These are phyloP conservation scores for Fusarium cyanostomum DNA, from an alignment of 2,329 filamentous ascomycete species.

Conservation along the genomic window DNA sequence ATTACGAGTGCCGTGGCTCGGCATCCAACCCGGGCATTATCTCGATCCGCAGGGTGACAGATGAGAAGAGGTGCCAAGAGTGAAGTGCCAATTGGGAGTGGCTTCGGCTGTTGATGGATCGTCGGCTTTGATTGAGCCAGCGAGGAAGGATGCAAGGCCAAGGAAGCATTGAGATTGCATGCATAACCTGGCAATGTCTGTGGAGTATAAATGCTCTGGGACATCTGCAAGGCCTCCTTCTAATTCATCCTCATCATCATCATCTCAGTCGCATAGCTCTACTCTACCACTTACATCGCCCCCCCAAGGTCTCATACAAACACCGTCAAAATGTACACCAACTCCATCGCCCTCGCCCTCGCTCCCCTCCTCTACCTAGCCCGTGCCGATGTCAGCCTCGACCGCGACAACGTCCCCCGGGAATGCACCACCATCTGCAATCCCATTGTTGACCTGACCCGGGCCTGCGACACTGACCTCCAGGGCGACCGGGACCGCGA, in stretches of 20 bases:
- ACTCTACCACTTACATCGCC: background rate
- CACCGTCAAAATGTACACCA: conserved; percentile 43
- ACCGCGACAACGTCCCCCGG: conserved; percentile 48
- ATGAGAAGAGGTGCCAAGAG: background rate
- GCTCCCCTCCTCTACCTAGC: conserved; percentile 44
- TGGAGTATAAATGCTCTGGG: conserved; percentile 18
- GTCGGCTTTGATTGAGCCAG: no score
- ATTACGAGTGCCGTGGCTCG: conserved; percentile 34
- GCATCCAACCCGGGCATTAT: background rate
- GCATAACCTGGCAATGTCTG: background rate
- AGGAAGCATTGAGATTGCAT: conserved; percentile 9
- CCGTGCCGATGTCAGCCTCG: conserved; percentile 48
- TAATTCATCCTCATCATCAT: background rate
- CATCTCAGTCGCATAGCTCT: background rate
- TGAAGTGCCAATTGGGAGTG: conserved; percentile 1
- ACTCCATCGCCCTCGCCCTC: conserved; percentile 43
- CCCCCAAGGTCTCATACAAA: conserved; percentile 1
- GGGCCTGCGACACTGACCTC: conserved; percentile 49
- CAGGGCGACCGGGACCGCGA: conserved; percentile 43
- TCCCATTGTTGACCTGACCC: conserved; percentile 49
- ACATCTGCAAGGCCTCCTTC: background rate
- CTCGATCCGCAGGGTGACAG: background rate
- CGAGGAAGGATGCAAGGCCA: conserved; percentile 7
- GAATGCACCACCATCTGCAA: conserved; percentile 50
- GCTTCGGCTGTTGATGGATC: conserved; percentile 27